Conservation (phyloP, 2,329 filamentous ascomycete genomes). For the Trichoderma sp. region DNA sequence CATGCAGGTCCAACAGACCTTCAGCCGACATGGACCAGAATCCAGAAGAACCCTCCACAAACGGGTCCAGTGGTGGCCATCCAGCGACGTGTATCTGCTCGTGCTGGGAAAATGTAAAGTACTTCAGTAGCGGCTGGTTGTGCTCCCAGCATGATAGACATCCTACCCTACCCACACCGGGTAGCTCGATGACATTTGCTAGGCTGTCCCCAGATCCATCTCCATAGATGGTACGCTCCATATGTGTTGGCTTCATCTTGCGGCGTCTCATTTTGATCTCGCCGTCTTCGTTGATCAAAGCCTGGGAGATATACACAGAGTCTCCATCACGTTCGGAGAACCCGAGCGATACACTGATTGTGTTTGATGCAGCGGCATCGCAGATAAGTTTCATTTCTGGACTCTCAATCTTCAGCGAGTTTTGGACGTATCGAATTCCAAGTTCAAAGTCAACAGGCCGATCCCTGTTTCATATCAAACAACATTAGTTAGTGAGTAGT, state of each 20-base stretch:
- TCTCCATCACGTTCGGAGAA: conserved; percentile 47
- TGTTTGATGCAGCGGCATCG: not conserved
- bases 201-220: conserved; percentile 52
- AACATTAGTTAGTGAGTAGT: not conserved
- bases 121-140: conserved; percentile 27
- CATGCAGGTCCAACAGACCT: not conserved
- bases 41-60: not conserved
- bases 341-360: conserved; percentile 34
- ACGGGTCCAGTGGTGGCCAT: conserved; percentile 26
- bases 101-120: conserved; percentile 24
- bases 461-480: not conserved
- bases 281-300: conserved; percentile 50
- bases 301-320: conserved; percentile 48
- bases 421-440: not conserved
- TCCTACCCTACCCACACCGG: conserved; percentile 50
- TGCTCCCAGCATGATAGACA: conserved; percentile 57
- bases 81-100: conserved; percentile 27
- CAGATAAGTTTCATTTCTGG: not conserved
- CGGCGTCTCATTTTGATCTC: conserved; percentile 45
- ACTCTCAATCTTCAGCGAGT: not conserved
- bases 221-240: conserved; percentile 49
- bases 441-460: not conserved
- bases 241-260: conserved; percentile 51
- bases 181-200: conserved; percentile 43
- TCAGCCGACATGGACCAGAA: not conserved